phyloP scores from a whole-genome alignment of 345 rosid species.

The Cardamine resedifolia region DNA sequence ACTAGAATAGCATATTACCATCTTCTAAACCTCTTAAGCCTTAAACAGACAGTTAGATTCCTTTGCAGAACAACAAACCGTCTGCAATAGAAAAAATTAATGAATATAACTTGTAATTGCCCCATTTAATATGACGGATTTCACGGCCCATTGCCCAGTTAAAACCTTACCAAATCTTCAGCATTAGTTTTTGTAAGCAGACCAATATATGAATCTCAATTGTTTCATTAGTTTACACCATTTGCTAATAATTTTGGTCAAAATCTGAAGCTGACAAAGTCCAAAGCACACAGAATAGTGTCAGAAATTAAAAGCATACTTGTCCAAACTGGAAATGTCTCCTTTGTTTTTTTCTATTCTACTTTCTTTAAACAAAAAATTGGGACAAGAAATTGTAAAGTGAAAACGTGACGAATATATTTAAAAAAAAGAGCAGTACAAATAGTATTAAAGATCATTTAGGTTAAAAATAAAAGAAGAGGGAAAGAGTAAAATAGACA shows the following conservation, averaged over 20 bases:
- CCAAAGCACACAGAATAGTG: constrained; percentile 31
- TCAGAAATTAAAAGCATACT: constrained; percentile 29
- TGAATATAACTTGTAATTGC: background rate
- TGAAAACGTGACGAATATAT: constrained; percentile 5
- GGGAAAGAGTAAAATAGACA: background rate
- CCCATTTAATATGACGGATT: constrained; percentile 1
- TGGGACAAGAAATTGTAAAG: constrained; percentile 25
- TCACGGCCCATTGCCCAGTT: constrained; percentile 17
- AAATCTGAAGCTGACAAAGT: constrained; percentile 35
- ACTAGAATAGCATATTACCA: background rate
- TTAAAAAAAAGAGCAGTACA: background rate
- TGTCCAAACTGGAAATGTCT: constrained; percentile 28
- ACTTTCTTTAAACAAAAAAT: background rate
- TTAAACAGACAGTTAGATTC: constrained; percentile 1
- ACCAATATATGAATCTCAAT: background rate
- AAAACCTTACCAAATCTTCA: background rate
- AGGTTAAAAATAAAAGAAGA: background rate
- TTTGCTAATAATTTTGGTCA: constrained; percentile 31
- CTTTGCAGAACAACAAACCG: background rate
- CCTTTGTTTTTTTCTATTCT: background rate
- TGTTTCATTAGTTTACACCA: constrained; percentile 6
- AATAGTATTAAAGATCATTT: constrained; percentile 3
- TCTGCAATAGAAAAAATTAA: background rate
- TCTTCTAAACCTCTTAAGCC: background rate
- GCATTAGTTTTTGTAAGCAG: background rate